Evolutionary conservation across 1,284 basidiomycete species (phyloP).

Genomic region (Flammula alnicola): DNA sequence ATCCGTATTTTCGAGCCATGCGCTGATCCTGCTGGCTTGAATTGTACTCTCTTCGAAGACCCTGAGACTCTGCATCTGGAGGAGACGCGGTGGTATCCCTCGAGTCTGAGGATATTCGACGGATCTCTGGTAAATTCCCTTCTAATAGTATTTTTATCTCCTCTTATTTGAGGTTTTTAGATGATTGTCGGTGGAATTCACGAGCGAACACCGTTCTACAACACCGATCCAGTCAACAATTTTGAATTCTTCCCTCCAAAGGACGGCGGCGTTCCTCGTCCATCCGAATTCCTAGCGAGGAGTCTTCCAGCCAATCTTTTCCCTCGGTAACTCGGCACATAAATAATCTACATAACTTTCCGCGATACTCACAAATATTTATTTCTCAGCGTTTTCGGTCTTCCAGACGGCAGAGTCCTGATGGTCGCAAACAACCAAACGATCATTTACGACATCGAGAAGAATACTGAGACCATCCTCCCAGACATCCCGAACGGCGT

Average conservation of each 20-base stretch:
- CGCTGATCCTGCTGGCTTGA: no score
- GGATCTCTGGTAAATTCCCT: no score
- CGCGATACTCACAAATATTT: conserved; percentile 26
- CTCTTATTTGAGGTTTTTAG: no score
- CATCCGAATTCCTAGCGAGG: conserved; percentile 49
- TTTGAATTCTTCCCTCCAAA: no score
- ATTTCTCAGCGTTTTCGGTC: conserved; percentile 3
- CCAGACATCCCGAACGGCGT: conserved; percentile 53
- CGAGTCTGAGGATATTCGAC: conserved; percentile 42
- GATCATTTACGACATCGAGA: conserved; percentile 34
- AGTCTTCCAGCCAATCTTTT: conserved; percentile 47
- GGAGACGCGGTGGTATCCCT: conserved; percentile 48
- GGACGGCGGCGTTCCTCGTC: conserved; percentile 45
- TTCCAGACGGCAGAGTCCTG: conserved; percentile 47
- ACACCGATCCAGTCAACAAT: no score
- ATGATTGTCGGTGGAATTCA: no score
- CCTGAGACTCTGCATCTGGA: conserved; percentile 39
- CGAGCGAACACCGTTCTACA: no score
- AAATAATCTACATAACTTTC: no score
- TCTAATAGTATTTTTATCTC: no score
- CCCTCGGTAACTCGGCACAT: no score
- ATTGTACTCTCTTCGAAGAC: no score
- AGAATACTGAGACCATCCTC: conserved; percentile 44
- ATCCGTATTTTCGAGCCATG: no score
- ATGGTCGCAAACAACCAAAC: conserved; percentile 37